Evolutionary conservation across 129 eudicot species (phyloP), one percentile per base, ranked within the genome.

Genomic region (Oenanthe sinensis): DNA sequence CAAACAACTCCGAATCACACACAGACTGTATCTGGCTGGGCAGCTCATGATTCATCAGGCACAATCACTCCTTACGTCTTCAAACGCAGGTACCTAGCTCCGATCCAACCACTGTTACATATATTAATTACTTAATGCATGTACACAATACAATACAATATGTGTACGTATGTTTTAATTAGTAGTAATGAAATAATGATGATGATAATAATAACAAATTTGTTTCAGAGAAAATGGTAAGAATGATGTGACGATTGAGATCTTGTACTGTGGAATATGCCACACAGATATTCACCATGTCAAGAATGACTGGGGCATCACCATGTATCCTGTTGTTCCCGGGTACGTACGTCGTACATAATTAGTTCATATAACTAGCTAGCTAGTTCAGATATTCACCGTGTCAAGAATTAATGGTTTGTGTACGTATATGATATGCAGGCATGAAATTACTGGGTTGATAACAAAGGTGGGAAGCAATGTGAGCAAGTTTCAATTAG

Each of bases 391-490:
- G n/a, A n/a, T n/a, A n/a, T n/a, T n/a, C n/a, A n/a, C n/a, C n/a
- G n/a, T n/a, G n/a, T n/a, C n/a, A n/a, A n/a, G n/a, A n/a, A 33
- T 33, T 33, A 33, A 33, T 39, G 42, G 4, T 39, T 39, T 39
- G 42, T 39, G 36, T 33, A 33, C 36, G 36, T 33, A 33, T 33
- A 33, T 33, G 36, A 65, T 1, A n/a, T 7, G 2, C 75, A 92
- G 99, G 87, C 99, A 95, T 79, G 99, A 95, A 77, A 92, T 95
- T n/a, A 87, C 93, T 1, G 99, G 99, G 77, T 52, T 96, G 44
- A 81, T 96, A 77, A 96, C 85, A 0, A 88, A 92, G 79, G 93
- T 90, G 63, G 99, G 99, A n/a, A 86, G 83, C 83, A 81, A 90
- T n/a, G 99, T 87, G 79, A 86, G 71, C 43, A 86, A 83, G 8